Base-by-base conservation (phyloP, 2,329 filamentous ascomycete species). In the Fonsecaea nubica region DNA sequence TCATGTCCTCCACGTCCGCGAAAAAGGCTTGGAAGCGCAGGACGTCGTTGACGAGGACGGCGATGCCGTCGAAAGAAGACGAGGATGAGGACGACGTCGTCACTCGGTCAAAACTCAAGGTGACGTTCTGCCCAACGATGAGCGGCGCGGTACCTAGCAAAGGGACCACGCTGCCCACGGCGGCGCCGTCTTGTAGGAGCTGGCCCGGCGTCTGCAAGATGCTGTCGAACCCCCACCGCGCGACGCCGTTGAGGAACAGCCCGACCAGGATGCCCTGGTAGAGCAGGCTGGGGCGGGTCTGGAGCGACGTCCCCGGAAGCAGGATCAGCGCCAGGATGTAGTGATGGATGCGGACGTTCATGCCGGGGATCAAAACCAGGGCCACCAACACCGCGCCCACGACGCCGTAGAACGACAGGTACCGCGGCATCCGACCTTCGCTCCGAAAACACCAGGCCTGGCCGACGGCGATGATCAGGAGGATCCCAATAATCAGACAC, bases 301-400 rank as follows among this genome's bases (percentile, higher is more conserved):
- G 86, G 71, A 88, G 80, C 0, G 81, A 80, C 2, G 86, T 88
- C 0, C 87, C 87, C 0, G 86, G 84, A 0, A 88, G 77, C 2
- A 89, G 79, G 2, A 89, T 77, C 0, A 89, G 78, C 0, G 83
- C 84, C 3, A 89, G 80, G 71, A 89, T 87, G 72, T 89, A 89
- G 72, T 89, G 86, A 71, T 89, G 86, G 65, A 89, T 87, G n/a
- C 86, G 83, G 21, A 89, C 79, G 67, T 84, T 85, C 77, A 88
- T 83, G 45, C 82, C 77, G 0, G 86, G 86, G 2, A 88, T 77
- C 32, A 80, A 71, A 0, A 86, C 71, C 1, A 87, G 72, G 7
- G 73, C 72, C 13, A 71, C 70, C 3, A 78, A 77, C 55, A 86
- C 76, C 10, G 33, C 40, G 45, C 52, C 65, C 25, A 68, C 38